Evolutionary conservation across 148 eudicot species (phyloP).

Genomic region (Diospyros kaki): DNA sequence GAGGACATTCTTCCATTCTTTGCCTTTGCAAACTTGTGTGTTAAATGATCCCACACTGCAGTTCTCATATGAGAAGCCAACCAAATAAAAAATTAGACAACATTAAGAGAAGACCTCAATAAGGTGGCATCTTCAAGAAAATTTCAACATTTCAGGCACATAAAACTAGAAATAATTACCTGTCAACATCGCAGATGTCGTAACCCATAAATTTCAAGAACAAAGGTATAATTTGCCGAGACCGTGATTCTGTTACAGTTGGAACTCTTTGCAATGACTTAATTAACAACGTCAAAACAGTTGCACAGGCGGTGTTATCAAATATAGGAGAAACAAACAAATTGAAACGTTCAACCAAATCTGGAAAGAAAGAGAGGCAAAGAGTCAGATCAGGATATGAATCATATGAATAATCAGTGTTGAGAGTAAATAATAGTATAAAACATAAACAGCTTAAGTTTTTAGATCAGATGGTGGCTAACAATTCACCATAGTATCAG

Average conservation of each 20-base stretch:
- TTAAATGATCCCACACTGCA: slow-evolving; percentile 63
- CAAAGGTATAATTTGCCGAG: slow-evolving; percentile 71
- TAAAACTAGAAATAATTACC: slow-evolving; percentile 19
- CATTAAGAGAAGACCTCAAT: neutral
- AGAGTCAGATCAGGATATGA: slow-evolving; percentile 11
- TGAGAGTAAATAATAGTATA: no score
- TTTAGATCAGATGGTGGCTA: no score
- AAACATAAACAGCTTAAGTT: no score
- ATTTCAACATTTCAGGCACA: neutral
- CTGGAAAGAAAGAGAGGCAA: slow-evolving; percentile 33
- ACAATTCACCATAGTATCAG: no score
- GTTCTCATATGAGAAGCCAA: slow-evolving; percentile 5
- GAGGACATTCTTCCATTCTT: slow-evolving; percentile 71
- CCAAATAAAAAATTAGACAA: neutral
- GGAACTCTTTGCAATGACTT: slow-evolving; percentile 70
- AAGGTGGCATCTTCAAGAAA: neutral
- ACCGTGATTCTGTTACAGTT: slow-evolving; percentile 49
- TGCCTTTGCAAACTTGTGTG: slow-evolving; percentile 34
- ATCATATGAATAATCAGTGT: neutral
- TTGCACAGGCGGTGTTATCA: slow-evolving; percentile 38
- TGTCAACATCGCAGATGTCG: slow-evolving; percentile 28
- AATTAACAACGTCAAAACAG: slow-evolving; percentile 56
- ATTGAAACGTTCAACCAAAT: slow-evolving; percentile 49
- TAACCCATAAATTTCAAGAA: slow-evolving; percentile 81
- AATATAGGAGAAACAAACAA: slow-evolving; percentile 25